phyloP scores from a whole-genome alignment of 148 eudicot genomes.

The Rhododendron griersonianum region DNA sequence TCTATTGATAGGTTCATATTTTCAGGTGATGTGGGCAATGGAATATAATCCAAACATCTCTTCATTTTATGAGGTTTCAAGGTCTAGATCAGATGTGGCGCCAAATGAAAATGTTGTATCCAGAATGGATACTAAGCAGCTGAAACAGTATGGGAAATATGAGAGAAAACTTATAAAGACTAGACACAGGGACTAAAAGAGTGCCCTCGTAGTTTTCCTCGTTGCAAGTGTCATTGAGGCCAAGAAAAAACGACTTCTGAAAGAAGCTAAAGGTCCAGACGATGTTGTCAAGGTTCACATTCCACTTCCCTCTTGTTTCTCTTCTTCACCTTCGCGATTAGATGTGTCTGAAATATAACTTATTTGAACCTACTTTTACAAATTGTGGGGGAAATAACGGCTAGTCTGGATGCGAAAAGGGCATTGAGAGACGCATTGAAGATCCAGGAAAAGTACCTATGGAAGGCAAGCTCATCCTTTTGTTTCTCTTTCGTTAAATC shows the following conservation, averaged over 20 bases:
- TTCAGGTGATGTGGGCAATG: slow-evolving; percentile 99
- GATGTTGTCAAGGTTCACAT: slow-evolving; percentile 74
- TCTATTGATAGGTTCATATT: background rate
- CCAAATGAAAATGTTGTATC: slow-evolving; percentile 32
- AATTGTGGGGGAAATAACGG: slow-evolving; percentile 79
- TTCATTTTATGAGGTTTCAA: slow-evolving; percentile 47
- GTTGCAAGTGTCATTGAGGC: slow-evolving; percentile 90
- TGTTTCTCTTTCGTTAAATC: background rate
- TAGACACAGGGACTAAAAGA: slow-evolving; percentile 52
- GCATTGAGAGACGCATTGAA: slow-evolving; percentile 71
- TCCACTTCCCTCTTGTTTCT: slow-evolving; percentile 16
- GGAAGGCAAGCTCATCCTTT: slow-evolving; percentile 40
- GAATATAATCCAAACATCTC: slow-evolving; percentile 88
- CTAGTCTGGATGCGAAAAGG: slow-evolving; percentile 74
- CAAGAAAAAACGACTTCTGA: slow-evolving; percentile 74
- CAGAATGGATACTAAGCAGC: slow-evolving; percentile 42
- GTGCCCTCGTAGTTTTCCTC: slow-evolving; percentile 73
- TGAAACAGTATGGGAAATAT: slow-evolving; percentile 79
- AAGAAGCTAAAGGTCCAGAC: slow-evolving; percentile 90
- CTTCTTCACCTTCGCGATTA: background rate
- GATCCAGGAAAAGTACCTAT: slow-evolving; percentile 76
- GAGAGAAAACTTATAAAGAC: slow-evolving; percentile 67
- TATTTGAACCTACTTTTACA: slow-evolving; percentile 18
- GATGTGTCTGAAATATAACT: background rate
- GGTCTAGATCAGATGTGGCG: slow-evolving; percentile 20